Conservation (phyloP, 805 yeast genomes). For the Candida namnaoensis region DNA sequence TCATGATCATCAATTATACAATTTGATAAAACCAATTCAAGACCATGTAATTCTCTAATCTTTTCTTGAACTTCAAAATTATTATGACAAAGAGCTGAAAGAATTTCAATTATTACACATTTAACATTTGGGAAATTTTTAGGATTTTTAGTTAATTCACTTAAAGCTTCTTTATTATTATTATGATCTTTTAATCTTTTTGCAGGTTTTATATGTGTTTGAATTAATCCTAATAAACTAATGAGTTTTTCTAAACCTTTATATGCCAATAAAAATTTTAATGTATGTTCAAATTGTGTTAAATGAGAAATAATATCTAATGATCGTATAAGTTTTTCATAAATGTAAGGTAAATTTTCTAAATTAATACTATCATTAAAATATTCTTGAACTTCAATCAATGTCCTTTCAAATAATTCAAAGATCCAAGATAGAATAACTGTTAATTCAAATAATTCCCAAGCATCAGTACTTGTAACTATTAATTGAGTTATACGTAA, state of each 20-base stretch:
- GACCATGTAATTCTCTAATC: constrained; percentile 55
- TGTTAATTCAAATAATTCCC: constrained; percentile 28
- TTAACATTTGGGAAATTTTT: constrained; percentile 56
- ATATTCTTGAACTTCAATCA: constrained; percentile 13
- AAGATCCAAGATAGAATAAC: constrained; percentile 30
- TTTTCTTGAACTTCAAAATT: constrained; percentile 55
- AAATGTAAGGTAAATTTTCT: constrained; percentile 15
- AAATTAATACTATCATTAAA: constrained; percentile 8
- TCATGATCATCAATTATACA: constrained; percentile 85
- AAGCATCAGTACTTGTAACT: constrained; percentile 25
- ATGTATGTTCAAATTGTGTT: constrained; percentile 24
- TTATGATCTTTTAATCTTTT: constrained; percentile 13
- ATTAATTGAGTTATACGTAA: constrained; percentile 22
- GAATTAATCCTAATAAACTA: constrained; percentile 20
- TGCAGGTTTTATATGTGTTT: constrained; percentile 23
- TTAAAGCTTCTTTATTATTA: constrained; percentile 7
- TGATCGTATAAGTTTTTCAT: constrained; percentile 18
- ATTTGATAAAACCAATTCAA: constrained; percentile 65
- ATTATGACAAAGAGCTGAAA: constrained; percentile 47
- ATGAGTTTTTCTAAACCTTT: constrained; percentile 26
- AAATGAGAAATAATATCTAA: constrained; percentile 26
- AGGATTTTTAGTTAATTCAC: neutral
- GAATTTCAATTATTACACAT: constrained; percentile 54
- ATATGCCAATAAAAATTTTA: constrained; percentile 25
- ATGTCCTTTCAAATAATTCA: constrained; percentile 18